Conservation (phyloP, 2,329 filamentous ascomycete genomes). For the Blumeriella jaapii region DNA sequence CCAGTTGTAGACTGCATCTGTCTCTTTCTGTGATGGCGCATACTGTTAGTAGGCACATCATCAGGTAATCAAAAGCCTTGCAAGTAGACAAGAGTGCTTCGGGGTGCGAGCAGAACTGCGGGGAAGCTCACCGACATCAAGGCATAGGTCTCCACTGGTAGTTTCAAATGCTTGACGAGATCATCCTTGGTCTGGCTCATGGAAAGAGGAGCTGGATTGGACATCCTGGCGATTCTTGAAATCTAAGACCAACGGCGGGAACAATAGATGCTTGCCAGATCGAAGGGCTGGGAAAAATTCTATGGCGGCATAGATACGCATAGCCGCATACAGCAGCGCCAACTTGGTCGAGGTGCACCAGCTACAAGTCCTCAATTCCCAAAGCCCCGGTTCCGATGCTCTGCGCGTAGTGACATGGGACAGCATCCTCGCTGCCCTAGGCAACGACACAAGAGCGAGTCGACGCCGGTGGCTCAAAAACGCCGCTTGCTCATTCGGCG, state of each 20-base stretch:
- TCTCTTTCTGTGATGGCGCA: slow-evolving; percentile 22
- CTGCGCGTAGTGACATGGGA: background rate
- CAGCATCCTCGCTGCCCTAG: slow-evolving; percentile 4
- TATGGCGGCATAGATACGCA: background rate
- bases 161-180: slow-evolving; percentile 21
- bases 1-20: slow-evolving; percentile 24
- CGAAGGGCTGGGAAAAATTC: background rate
- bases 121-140: slow-evolving; percentile 26
- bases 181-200: slow-evolving; percentile 27
- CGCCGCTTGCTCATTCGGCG: background rate
- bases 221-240: slow-evolving; percentile 10
- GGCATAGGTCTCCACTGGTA: slow-evolving; percentile 20
- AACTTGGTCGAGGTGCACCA: no score
- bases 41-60: slow-evolving; percentile 17
- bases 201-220: slow-evolving; percentile 15
- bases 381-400: background rate
- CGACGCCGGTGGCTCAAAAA: slow-evolving; percentile 2
- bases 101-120: no score
- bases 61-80: background rate
- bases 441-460: background rate
- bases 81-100: no score
- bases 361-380: background rate
- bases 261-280: background rate
- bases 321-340: no score
- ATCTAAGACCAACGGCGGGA: background rate